phyloP scores from a whole-genome alignment of 352 stramenopile species.

The Plasmopara muralis region DNA sequence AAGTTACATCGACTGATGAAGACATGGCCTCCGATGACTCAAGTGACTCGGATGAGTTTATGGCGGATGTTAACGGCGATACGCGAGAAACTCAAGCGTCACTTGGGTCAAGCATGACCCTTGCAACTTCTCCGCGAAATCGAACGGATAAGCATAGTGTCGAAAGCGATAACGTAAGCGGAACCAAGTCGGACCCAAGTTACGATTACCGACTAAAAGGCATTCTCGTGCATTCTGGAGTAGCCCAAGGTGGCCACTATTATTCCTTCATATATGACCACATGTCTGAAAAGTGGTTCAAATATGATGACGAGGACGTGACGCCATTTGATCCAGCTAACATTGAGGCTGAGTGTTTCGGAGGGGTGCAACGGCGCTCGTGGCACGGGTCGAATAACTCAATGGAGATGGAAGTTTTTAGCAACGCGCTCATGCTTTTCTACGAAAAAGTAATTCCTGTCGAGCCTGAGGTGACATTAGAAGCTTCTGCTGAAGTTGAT shows the following conservation, averaged over 20 bases:
- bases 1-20: conserved; percentile 41
- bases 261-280: conserved; percentile 93
- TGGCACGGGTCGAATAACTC: conserved; percentile 94
- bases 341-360: conserved; percentile 98
- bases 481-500: conserved; percentile 6
- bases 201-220: conserved; percentile 97
- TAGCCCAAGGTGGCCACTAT: conserved; percentile 98
- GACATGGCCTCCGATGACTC: conserved; percentile 50
- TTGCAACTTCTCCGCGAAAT: conserved; percentile 16
- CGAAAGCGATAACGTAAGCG: conserved; percentile 17
- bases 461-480: conserved; percentile 25
- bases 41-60: conserved; percentile 53
- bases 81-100: conserved; percentile 19
- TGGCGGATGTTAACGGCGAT: conserved; percentile 39
- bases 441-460: conserved; percentile 94
- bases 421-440: conserved; percentile 98
- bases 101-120: conserved; percentile 22
- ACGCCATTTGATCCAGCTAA: conserved; percentile 94
- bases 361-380: conserved; percentile 89
- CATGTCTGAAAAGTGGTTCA: conserved; percentile 94
- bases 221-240: conserved; percentile 96
- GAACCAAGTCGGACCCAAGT: conserved; percentile 67
- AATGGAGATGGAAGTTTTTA: conserved; percentile 97
- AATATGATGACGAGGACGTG: conserved; percentile 99
- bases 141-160: conserved; percentile 10